phyloP scores from a whole-genome alignment of 441 rosid genomes.

The Dalechampia spathulata region DNA sequence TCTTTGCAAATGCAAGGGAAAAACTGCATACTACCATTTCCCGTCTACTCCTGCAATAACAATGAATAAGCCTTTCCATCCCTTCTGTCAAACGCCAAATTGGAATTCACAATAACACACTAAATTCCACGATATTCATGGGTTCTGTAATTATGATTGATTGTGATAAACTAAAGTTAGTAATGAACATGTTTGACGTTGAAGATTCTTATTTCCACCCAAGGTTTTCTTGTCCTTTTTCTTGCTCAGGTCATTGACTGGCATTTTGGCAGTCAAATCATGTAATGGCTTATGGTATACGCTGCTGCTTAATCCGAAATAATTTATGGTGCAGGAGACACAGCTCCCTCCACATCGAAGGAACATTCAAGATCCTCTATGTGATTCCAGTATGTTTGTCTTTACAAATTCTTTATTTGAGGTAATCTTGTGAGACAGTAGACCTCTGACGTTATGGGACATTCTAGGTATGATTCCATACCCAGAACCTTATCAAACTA shows the following conservation, averaged over 20 bases:
- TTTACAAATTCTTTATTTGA: conserved; percentile 17
- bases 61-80: background rate
- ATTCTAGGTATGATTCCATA: conserved; percentile 81
- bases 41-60: too few relatives aligned
- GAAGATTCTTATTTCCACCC: background rate
- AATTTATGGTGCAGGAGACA: conserved; percentile 67
- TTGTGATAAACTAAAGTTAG: background rate
- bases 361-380: conserved; percentile 88
- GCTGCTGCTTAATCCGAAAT: conserved; percentile 6
- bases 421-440: conserved; percentile 18
- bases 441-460: conserved; percentile 12
- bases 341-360: conserved; percentile 77
- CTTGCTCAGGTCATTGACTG: too few relatives aligned
- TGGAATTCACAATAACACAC: background rate
- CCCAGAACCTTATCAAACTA: conserved; percentile 94
- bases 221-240: background rate
- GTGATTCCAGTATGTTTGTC: conserved; percentile 73
- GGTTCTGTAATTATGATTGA: background rate
- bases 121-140: too few relatives aligned
- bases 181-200: background rate
- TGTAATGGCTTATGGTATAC: too few relatives aligned
- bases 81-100: background rate
- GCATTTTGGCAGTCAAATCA: too few relatives aligned
- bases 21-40: too few relatives aligned
- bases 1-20: too few relatives aligned